Evolutionary conservation across 148 eudicot species (phyloP).

Genomic region (Rhododendron simsii): DNA sequence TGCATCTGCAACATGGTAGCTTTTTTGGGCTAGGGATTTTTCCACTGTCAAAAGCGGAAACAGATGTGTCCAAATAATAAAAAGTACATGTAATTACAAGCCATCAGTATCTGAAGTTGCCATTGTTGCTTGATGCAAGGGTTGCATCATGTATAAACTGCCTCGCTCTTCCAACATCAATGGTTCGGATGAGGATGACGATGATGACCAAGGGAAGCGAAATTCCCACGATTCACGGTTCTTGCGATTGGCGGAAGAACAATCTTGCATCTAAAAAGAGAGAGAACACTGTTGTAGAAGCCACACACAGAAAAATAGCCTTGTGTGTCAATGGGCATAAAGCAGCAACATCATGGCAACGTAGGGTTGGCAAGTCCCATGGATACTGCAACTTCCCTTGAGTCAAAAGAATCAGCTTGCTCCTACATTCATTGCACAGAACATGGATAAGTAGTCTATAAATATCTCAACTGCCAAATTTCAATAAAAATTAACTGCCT

Average conservation of each 20-base stretch:
- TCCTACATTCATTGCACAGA: slow-evolving; percentile 33
- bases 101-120: neutral
- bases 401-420: slow-evolving; percentile 41
- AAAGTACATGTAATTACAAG: neutral
- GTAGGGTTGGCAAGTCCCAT: slow-evolving; percentile 43
- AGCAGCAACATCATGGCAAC: slow-evolving; percentile 23
- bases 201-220: neutral
- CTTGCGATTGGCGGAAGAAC: too few species aligned
- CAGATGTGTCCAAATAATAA: neutral
- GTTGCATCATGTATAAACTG: neutral
- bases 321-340: neutral
- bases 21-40: neutral
- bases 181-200: neutral
- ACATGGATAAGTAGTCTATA: neutral
- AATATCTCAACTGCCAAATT: neutral
- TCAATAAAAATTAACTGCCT: neutral
- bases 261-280: neutral
- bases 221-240: too few species aligned
- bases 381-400: slow-evolving; percentile 46
- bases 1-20: neutral
- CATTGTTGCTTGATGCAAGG: slow-evolving; percentile 1
- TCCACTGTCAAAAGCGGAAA: neutral
- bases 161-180: neutral
- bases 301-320: neutral
- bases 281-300: neutral